Conservation (phyloP, 176 grass and related monocot species). For the Oryza brachyantha region DNA sequence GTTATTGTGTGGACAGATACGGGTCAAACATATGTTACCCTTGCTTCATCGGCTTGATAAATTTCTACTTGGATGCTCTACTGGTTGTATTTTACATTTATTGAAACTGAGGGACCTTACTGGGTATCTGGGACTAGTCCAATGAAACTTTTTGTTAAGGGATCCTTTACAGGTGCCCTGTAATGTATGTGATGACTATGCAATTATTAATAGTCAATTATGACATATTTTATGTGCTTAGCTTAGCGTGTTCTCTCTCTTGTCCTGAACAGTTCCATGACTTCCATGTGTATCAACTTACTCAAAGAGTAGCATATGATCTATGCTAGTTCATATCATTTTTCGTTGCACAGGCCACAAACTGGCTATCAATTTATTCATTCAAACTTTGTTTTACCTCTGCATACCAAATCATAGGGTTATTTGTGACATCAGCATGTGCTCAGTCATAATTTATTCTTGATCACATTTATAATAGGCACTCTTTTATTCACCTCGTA, state of each 20-base stretch:
- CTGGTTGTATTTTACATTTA: background rate
- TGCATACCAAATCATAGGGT: background rate
- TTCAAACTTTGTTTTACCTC: background rate
- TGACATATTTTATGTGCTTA: background rate
- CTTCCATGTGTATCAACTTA: background rate
- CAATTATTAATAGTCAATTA: background rate
- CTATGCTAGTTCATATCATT: background rate
- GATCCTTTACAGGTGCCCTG: background rate
- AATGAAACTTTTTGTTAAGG: background rate
- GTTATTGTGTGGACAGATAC: slow-evolving; percentile 66
- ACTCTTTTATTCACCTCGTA: background rate
- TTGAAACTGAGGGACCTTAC: background rate
- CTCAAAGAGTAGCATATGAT: background rate
- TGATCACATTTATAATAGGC: background rate
- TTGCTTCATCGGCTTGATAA: background rate
- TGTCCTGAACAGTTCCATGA: background rate
- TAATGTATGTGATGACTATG: too few relatives aligned
- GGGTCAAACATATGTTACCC: slow-evolving; percentile 41
- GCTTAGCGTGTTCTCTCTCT: background rate
- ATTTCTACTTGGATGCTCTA: background rate
- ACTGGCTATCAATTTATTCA: background rate
- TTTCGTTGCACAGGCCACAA: background rate
- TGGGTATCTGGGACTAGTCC: background rate
- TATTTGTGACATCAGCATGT: background rate
- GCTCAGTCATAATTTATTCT: background rate